Evolutionary conservation across 345 rosid species (phyloP).

Genomic region (Populus simonii): DNA sequence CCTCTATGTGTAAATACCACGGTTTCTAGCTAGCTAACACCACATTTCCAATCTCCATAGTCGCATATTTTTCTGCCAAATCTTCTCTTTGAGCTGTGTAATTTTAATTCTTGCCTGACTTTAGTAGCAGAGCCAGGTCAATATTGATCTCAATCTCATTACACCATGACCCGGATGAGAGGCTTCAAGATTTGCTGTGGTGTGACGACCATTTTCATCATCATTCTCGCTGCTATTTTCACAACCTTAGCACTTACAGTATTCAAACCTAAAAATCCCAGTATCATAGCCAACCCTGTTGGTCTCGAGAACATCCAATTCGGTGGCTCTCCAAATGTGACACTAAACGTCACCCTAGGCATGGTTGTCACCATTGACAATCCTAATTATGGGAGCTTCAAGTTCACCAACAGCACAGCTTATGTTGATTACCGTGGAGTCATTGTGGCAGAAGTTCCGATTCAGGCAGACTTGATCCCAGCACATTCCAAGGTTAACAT

Average conservation of each 20-base stretch:
- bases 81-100: too few relatives aligned
- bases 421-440: constrained; percentile 27
- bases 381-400: constrained; percentile 45
- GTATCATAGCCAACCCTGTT: constrained; percentile 22
- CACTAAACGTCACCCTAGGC: constrained; percentile 18
- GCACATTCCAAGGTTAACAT: constrained; percentile 31
- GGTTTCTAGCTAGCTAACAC: too few relatives aligned
- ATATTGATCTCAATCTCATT: background rate
- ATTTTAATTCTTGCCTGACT: background rate
- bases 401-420: constrained; percentile 27
- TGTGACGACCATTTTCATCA: constrained; percentile 18
- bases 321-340: background rate
- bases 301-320: constrained; percentile 27
- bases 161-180: constrained; percentile 2
- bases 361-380: constrained; percentile 33
- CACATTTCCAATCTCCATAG: too few relatives aligned
- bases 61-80: too few relatives aligned
- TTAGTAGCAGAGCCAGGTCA: too few relatives aligned
- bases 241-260: constrained; percentile 31
- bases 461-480: constrained; percentile 17
- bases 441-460: constrained; percentile 21
- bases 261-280: constrained; percentile 46
- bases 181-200: constrained; percentile 34
- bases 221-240: constrained; percentile 15
- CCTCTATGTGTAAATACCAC: too few relatives aligned